phyloP scores from a whole-genome alignment of 73 alveolate species.

The Paramecium octaurelia region DNA sequence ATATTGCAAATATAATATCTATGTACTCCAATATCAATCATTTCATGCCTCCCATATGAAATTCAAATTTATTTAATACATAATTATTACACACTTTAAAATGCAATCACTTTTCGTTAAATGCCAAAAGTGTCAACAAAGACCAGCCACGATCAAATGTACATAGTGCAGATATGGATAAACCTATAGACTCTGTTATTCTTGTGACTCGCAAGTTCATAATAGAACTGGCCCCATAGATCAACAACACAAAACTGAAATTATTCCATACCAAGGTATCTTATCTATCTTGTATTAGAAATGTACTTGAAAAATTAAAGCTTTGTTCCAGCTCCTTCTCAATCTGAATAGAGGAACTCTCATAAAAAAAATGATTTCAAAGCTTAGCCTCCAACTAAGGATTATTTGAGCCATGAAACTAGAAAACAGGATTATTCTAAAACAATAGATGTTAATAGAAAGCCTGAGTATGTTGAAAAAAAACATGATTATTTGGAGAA shows the following conservation, averaged over 20 bases:
- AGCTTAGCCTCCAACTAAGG: slow-evolving; percentile 36
- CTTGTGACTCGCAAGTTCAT: slow-evolving; percentile 30
- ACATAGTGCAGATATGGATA: slow-evolving; percentile 29
- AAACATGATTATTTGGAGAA: slow-evolving; percentile 16
- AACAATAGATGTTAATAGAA: not conserved
- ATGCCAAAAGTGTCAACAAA: slow-evolving; percentile 18
- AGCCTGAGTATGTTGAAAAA: slow-evolving; percentile 29
- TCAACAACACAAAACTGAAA: slow-evolving; percentile 45
- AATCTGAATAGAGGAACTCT: slow-evolving; percentile 27
- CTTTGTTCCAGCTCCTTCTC: not conserved
- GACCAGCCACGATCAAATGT: slow-evolving; percentile 51
- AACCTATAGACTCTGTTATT: not conserved
- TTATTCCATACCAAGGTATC: slow-evolving; percentile 35
- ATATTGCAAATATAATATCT: not conserved
- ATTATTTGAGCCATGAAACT: not conserved
- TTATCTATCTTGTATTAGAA: not conserved
- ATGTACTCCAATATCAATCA: not conserved
- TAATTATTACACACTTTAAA: not conserved
- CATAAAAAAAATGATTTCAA: slow-evolving; percentile 40
- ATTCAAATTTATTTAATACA: not conserved
- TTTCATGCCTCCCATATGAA: not conserved
- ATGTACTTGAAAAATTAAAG: slow-evolving; percentile 6
- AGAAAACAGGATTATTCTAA: not conserved
- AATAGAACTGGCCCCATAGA: slow-evolving; percentile 43
- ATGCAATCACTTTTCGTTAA: slow-evolving; percentile 46